Conservation (phyloP, 805 yeast species). For the Tetrapisispora fleetii region DNA sequence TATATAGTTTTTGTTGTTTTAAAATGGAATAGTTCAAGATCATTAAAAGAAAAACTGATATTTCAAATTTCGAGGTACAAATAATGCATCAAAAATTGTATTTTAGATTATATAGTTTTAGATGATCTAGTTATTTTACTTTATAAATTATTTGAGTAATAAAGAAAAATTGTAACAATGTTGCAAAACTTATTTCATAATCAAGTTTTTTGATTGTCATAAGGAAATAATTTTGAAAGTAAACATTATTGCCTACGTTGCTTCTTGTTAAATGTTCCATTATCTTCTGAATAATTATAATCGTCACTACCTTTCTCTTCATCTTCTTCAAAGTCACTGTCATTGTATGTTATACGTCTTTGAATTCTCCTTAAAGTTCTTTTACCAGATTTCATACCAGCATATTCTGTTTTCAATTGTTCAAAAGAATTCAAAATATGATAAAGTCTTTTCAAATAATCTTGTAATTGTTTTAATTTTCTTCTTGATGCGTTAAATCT, state of each 20-base stretch:
- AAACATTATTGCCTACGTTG: constrained; percentile 2
- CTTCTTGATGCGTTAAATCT: constrained; percentile 18
- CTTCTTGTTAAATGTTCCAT: constrained; percentile 7
- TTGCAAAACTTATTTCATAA: neutral
- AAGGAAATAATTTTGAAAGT: too few relatives aligned
- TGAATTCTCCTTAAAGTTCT: constrained; percentile 25
- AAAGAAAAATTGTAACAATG: too few relatives aligned
- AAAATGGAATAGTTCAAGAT: too few relatives aligned
- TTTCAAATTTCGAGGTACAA: neutral
- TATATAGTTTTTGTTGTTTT: too few relatives aligned
- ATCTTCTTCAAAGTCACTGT: constrained; percentile 10
- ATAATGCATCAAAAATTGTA: neutral
- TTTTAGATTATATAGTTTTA: too few relatives aligned
- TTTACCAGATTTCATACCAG: constrained; percentile 23
- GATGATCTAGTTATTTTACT: too few relatives aligned
- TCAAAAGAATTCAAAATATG: constrained; percentile 53
- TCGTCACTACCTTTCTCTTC: constrained; percentile 6
- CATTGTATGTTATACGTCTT: constrained; percentile 15
- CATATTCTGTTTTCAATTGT: constrained; percentile 51
- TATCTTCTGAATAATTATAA: constrained; percentile 3
- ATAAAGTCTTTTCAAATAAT: constrained; percentile 14
- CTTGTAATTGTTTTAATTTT: constrained; percentile 12
- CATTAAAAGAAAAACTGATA: too few relatives aligned
- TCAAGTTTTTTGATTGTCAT: neutral
- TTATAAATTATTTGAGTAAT: neutral